Evolutionary conservation across 2,329 filamentous ascomycete species (phyloP).

Genomic region (Rachicladosporium sp.): DNA sequence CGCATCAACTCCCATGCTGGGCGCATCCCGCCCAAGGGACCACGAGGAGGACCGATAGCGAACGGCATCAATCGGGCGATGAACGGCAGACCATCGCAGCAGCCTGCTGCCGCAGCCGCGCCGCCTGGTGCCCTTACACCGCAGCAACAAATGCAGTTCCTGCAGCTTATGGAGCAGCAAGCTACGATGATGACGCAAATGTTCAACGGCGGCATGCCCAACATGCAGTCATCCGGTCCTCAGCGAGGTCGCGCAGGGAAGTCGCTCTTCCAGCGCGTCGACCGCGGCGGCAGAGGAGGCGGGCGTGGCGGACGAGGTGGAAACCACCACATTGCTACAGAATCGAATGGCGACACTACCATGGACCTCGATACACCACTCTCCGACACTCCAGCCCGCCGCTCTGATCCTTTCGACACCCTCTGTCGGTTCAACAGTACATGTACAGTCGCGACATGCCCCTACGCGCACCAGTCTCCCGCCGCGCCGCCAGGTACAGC

Average conservation of each 20-base stretch:
- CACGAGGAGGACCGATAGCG: conserved; percentile 38
- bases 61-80: conserved; percentile 29
- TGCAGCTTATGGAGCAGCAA: conserved; percentile 51
- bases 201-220: conserved; percentile 15
- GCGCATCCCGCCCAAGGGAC: conserved; percentile 58
- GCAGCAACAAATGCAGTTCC: conserved; percentile 61
- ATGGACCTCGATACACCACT: conserved; percentile 19
- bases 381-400: conserved; percentile 2
- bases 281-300: conserved; percentile 28
- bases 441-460: conserved; percentile 82
- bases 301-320: conserved; percentile 3
- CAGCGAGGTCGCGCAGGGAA: conserved; percentile 26
- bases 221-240: conserved; percentile 12
- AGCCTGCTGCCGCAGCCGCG: conserved; percentile 31
- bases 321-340: conserved; percentile 5
- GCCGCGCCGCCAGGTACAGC: conserved; percentile 66
- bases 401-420: conserved; percentile 42
- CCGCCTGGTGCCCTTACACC: conserved; percentile 38
- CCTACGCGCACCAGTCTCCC: conserved; percentile 88
- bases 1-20: conserved; percentile 64
- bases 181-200: conserved; percentile 74
- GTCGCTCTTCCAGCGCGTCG: conserved; percentile 63
- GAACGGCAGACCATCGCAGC: conserved; percentile 19
- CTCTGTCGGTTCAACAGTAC: conserved; percentile 82
- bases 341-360: conserved; percentile 8